These are phyloP conservation scores for Aspergillus mulundensis DNA, from an alignment of 495 filamentous ascomycete genomes.

Conservation along the genomic window DNA sequence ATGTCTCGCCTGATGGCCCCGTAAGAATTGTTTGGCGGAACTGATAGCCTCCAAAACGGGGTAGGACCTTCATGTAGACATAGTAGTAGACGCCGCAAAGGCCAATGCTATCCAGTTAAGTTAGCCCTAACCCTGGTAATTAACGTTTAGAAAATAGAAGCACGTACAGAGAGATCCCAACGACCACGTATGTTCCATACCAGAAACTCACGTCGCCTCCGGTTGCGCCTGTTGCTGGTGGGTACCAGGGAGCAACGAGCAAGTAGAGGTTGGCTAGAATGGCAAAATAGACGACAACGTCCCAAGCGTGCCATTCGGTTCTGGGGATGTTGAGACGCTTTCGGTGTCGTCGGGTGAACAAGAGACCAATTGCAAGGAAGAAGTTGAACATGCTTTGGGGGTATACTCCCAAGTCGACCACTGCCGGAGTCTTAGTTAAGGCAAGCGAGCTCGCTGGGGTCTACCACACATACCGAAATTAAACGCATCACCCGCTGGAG, in stretches of 20 bases:
- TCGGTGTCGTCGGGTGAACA: conserved; percentile 49
- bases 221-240: conserved; percentile 50
- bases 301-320: conserved; percentile 52
- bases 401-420: conserved; percentile 52
- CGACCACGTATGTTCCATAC: conserved; percentile 60
- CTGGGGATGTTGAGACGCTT: conserved; percentile 39
- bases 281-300: conserved; percentile 49
- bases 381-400: conserved; percentile 52
- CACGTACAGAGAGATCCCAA: conserved; percentile 54
- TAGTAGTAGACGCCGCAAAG: conserved; percentile 54
- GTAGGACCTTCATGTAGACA: conserved; percentile 52
- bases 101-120: conserved; percentile 31
- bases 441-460: neutral
- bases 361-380: conserved; percentile 50
- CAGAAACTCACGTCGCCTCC: conserved; percentile 63
- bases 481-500: conserved; percentile 65
- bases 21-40: conserved; percentile 50
- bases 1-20: conserved; percentile 44
- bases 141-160: neutral
- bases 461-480: conserved; percentile 42
- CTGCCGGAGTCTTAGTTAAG: conserved; percentile 17
- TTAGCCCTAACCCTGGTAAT: neutral
- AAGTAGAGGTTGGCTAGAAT: conserved; percentile 53
- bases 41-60: conserved; percentile 45
- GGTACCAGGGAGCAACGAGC: conserved; percentile 63